Evolutionary conservation across 2,329 filamentous ascomycete genomes (phyloP), one percentile per base, ranked within the genome.

Genomic region (Neofusicoccum kwambonambiense): DNA sequence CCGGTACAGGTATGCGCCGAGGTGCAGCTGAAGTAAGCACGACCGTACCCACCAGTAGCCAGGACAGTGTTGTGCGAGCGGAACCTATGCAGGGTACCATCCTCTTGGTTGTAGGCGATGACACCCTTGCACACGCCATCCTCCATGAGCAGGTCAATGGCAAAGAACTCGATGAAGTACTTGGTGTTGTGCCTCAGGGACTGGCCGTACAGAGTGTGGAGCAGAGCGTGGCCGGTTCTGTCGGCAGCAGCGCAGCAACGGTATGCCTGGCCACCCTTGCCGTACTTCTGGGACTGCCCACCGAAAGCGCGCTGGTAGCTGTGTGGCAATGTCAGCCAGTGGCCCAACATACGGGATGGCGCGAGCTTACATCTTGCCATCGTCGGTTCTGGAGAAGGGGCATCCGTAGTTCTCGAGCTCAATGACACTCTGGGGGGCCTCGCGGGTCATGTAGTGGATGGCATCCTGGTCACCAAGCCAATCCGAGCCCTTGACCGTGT

Each of bases 131-230:
- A 98, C 80, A 94, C 91, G 67, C 94, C 94, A 74, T 96, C 91
- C 82, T 97, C 90, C 95, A 98, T 98, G 74, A 99, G 90, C 80
- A 98, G 83, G 78, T 98, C 95, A 71, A 96, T 87, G 73, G 93
- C 95, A 79, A 98, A 99, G 86, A 93, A 98, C 82, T 98, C 95
- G 79, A 99, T 97, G 83, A 99, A 98, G 87, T 97, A 99, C 85
- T 97, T 97, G 76, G 94, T 97, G 86, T 97, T 97, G 86, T 98
- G 93, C 77, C 92, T 87, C 67, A 98, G 87, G 62, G 93, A 97
- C 84, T 97, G 94, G 74, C 95, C 95, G 82, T 98, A 99, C 70
- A 99, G 91, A 31, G 95, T 99, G 86, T 99, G 95, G 61, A 99
- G 88, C 71, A 99, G 90, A 74, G 95, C 95, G 82, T 99, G 95